These are phyloP conservation scores for Plasmodiophora brassicae DNA, from an alignment of 208 protist genomes.

Conservation along the genomic window DNA sequence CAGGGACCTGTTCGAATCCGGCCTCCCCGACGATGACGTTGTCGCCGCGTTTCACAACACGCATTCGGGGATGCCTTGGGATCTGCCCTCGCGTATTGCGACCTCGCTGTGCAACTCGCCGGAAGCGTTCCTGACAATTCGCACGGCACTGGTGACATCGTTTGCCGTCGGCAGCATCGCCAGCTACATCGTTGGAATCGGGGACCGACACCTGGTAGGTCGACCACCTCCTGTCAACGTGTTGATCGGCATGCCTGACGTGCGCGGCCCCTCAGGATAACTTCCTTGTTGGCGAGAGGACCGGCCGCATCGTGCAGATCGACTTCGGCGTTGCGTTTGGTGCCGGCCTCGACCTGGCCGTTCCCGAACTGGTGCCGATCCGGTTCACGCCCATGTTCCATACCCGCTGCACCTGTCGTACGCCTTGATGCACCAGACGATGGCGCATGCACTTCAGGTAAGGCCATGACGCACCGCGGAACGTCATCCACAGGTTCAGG, in stretches of 20 bases:
- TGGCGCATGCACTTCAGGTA: neutral
- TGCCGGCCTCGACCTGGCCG: slow-evolving; percentile 32
- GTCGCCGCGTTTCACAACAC: neutral
- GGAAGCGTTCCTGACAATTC: neutral
- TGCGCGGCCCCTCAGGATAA: too few relatives aligned
- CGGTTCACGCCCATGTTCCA: slow-evolving; percentile 43
- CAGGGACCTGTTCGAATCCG: neutral
- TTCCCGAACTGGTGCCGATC: slow-evolving; percentile 46
- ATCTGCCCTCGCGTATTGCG: neutral
- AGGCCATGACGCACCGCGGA: too few relatives aligned
- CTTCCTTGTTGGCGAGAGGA: neutral
- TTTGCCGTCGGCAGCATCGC: slow-evolving; percentile 41
- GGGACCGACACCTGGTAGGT: slow-evolving; percentile 55
- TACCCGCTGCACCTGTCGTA: neutral
- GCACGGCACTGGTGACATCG: neutral
- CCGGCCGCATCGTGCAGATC: slow-evolving; percentile 51
- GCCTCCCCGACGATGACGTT: neutral
- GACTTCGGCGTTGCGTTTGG: slow-evolving; percentile 59
- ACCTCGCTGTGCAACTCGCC: neutral
- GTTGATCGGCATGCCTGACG: neutral
- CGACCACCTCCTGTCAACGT: slow-evolving; percentile 37
- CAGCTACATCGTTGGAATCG: slow-evolving; percentile 51
- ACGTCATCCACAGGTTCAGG: too few relatives aligned
- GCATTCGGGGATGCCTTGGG: neutral
- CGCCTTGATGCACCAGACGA: neutral